Base-by-base conservation (phyloP, 768 basidiomycete species). In the Lentinula sp. region DNA sequence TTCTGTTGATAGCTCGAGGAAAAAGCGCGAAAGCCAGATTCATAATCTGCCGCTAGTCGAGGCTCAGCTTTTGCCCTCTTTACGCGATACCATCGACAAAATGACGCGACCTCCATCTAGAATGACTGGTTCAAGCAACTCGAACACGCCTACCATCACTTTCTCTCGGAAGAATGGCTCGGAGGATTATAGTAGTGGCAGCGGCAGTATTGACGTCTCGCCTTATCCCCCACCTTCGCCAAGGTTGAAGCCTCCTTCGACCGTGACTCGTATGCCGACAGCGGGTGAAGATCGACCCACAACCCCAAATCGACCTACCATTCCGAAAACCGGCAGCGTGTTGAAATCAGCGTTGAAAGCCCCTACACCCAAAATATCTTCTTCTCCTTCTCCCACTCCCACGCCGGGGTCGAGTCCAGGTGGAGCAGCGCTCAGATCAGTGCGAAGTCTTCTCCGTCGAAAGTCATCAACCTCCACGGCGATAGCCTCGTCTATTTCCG, bases 51-150 rank as follows among this genome's bases (percentile, higher is more conserved):
- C 85, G 5, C 74, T 84, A 31, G 69, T 89, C 34, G 88, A 91
- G 63, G 74, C 82, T 0, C 82, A 87, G 31, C 75, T 91, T 4
- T 70, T 91, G 40, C 89, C 89, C 8, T 86, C 87, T 16, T 74
- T 91, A 39, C 78, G 83, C 45, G 88, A 90, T 60, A 91, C 89
- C 0, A 80, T 91, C 40, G 81, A 86, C 65, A 81, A 83, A 50
- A 91, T 91, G 89, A 91, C 89, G 2, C 75, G 79, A 56, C 74
- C 78, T 13, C 81, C 83, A 1, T 76, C 75, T 43, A 71, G 71
- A 60, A 58, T 61, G 16, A 28, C 32, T 6, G 69, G 65, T 6
- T 66, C 66, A 18, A 40, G 57, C 52, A 65, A 63, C 21, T 43
- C 62, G 21, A 57, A 59, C 31, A 66, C 67, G 9, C 50, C 59